Conservation (phyloP, 2,329 filamentous ascomycete species). For the Colletotrichum noveboracense region DNA sequence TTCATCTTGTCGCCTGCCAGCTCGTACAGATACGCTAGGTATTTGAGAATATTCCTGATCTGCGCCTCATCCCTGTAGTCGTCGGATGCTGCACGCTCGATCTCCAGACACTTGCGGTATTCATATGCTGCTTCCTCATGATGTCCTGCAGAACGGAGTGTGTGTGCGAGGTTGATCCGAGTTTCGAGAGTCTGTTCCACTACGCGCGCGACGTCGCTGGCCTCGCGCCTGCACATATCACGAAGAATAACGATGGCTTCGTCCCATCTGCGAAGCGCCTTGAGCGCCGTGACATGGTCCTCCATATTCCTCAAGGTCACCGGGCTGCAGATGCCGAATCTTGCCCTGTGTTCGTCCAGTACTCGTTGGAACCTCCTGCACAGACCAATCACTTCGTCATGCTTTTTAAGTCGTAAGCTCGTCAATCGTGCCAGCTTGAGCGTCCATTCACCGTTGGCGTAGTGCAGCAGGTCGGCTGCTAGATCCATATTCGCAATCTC, state of each 20-base stretch:
- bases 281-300: slow-evolving; percentile 20
- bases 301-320: slow-evolving; percentile 21
- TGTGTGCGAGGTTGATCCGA: slow-evolving; percentile 18
- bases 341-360: slow-evolving; percentile 15
- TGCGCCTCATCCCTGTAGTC: slow-evolving; percentile 15
- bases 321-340: slow-evolving; percentile 10
- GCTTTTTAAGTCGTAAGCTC: slow-evolving; percentile 11
- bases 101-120: slow-evolving; percentile 23
- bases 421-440: slow-evolving; percentile 23
- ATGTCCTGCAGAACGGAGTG: slow-evolving; percentile 3
- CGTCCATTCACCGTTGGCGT: slow-evolving; percentile 25
- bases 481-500: slow-evolving; percentile 21
- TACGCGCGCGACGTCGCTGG: slow-evolving; percentile 3
- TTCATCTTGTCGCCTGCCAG: slow-evolving; percentile 1
- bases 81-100: slow-evolving; percentile 4
- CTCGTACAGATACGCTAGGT: slow-evolving; percentile 23
- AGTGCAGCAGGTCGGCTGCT: slow-evolving; percentile 23
- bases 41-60: slow-evolving; percentile 20
- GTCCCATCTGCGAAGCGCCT: slow-evolving; percentile 8
- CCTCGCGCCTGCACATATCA: slow-evolving; percentile 20
- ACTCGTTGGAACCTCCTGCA: slow-evolving; percentile 19
- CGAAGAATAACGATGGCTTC: slow-evolving; percentile 19
- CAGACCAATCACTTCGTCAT: slow-evolving; percentile 20
- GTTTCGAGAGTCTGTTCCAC: slow-evolving; percentile 18
- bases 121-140: slow-evolving; percentile 22